These are phyloP conservation scores for Coniochaeta prunicola DNA, from an alignment of 2,329 filamentous ascomycete species.

Conservation along the genomic window DNA sequence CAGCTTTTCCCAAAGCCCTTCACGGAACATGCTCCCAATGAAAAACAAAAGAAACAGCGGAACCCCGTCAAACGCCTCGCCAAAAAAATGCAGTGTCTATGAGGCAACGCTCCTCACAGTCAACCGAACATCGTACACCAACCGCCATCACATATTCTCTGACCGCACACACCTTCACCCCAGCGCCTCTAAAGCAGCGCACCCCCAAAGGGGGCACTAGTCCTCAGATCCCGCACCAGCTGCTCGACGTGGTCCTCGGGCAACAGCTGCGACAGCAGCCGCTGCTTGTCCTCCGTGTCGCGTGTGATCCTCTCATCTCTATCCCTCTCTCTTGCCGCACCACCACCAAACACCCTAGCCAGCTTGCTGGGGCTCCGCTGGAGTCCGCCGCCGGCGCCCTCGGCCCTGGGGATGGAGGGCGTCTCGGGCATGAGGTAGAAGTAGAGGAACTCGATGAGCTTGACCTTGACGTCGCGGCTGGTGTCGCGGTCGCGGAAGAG, in stretches of 20 bases:
- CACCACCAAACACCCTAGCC: constrained; percentile 45
- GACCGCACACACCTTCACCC: too few relatives aligned
- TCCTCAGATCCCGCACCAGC: constrained; percentile 74
- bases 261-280: constrained; percentile 67
- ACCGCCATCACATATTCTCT: background rate
- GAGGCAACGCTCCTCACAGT: background rate
- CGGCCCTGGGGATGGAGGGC: constrained; percentile 46
- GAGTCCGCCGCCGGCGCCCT: constrained; percentile 37
- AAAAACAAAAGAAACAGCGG: background rate
- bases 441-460: constrained; percentile 95
- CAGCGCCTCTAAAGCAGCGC: too few relatives aligned
- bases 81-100: background rate
- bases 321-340: constrained; percentile 24
- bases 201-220: constrained; percentile 61
- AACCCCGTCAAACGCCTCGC: background rate
- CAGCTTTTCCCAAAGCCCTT: background rate
- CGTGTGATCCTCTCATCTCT: constrained; percentile 37
- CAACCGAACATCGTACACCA: background rate
- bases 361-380: constrained; percentile 65
- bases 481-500: constrained; percentile 88
- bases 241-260: constrained; percentile 65
- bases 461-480: constrained; percentile 82
- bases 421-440: constrained; percentile 97
- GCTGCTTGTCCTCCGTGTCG: constrained; percentile 75
- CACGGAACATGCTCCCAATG: background rate